phyloP scores from a whole-genome alignment of 1,284 basidiomycete genomes.

The Cutaneotrichosporon spelunceum region DNA sequence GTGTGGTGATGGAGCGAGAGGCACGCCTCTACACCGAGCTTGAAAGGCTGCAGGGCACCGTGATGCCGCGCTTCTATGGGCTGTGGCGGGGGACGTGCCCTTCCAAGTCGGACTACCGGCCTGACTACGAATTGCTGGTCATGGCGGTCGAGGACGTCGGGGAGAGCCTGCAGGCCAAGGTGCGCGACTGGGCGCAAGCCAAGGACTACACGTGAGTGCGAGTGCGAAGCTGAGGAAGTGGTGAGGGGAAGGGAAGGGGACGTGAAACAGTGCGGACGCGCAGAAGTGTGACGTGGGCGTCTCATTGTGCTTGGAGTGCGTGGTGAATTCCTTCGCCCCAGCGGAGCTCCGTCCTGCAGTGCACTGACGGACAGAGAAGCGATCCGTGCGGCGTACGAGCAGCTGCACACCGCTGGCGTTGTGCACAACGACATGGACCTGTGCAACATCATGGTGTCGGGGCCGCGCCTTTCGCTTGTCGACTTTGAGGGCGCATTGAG shows the following conservation, averaged over 20 bases:
- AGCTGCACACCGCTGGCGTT: conserved; percentile 1
- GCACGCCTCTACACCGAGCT: background rate
- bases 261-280: background rate
- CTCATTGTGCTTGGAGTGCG: background rate
- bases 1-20: background rate
- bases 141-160: conserved; percentile 7
- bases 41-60: background rate
- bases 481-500: conserved; percentile 5
- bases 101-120: conserved; percentile 3
- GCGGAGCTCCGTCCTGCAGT: background rate
- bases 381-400: conserved; percentile 1
- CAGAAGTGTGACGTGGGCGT: background rate
- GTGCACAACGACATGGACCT: conserved; percentile 8
- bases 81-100: conserved; percentile 6
- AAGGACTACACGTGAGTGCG: conserved; percentile 7
- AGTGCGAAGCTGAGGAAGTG: background rate
- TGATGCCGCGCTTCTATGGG: conserved; percentile 1
- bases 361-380: background rate
- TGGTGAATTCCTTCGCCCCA: background rate
- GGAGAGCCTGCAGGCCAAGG: conserved; percentile 5
- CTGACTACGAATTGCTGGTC: conserved; percentile 6
- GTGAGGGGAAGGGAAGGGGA: background rate
- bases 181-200: conserved; percentile 4
- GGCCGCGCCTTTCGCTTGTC: background rate
- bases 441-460: conserved; percentile 2